A percentile compares a stretch with the other conserved stretches of the same genome.
phyloP scores from a whole-genome alignment of 352 stramenopile genomes.

The Hyphochytrium catenoides region DNA sequence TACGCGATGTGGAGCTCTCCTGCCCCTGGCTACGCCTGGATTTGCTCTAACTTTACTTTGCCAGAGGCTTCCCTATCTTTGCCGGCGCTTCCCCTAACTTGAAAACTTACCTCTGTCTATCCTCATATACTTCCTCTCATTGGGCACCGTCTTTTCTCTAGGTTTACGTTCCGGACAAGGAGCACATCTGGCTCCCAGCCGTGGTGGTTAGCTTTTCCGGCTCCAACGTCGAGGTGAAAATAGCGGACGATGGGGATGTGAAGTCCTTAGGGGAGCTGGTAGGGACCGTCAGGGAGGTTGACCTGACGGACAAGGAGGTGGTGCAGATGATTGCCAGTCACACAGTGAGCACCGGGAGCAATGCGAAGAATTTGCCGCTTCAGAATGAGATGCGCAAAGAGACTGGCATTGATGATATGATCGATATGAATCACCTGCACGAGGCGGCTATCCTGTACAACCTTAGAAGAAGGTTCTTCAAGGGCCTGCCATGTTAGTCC shows the following conservation, averaged over 20 bases:
- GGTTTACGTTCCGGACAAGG: slow-evolving; percentile 40
- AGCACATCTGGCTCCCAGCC: slow-evolving; percentile 48
- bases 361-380: slow-evolving; percentile 18
- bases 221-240: slow-evolving; percentile 23
- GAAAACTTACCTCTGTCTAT: no score
- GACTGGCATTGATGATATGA: slow-evolving; percentile 54
- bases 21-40: no score
- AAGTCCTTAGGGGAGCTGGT: slow-evolving; percentile 22
- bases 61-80: no score
- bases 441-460: slow-evolving; percentile 65
- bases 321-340: slow-evolving; percentile 29
- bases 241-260: slow-evolving; percentile 28
- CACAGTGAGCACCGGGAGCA: slow-evolving; percentile 24
- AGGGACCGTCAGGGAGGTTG: slow-evolving; percentile 22
- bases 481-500: slow-evolving; percentile 34
- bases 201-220: slow-evolving; percentile 24
- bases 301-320: slow-evolving; percentile 24
- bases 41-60: no score
- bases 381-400: slow-evolving; percentile 30
- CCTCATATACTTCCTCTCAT: no score
- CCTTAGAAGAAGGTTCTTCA: slow-evolving; percentile 39
- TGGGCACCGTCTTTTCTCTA: slow-evolving; percentile 8
- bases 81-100: no score
- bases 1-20: no score
- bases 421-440: slow-evolving; percentile 55